Conservation (phyloP, 306 rosid species). For the Nissolia schottii region DNA sequence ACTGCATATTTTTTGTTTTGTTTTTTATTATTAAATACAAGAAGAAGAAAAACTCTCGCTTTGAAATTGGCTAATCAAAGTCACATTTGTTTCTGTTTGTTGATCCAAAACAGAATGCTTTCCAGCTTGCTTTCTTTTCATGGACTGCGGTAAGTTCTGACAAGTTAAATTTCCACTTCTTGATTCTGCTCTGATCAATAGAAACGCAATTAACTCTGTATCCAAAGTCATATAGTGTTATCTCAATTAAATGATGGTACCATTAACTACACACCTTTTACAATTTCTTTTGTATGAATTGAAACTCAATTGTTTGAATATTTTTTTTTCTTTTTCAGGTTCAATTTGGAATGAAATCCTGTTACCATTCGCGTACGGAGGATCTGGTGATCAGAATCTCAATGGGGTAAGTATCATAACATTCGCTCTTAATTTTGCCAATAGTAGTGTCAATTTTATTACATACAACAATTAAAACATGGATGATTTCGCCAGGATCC, state of each 20-base stretch:
- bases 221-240: not conserved
- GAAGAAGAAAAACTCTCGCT: not conserved
- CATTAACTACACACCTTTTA: not conserved
- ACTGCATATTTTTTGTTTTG: not conserved
- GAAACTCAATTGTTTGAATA: not conserved
- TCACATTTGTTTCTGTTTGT: not conserved
- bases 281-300: not conserved
- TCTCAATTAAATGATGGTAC: too few species aligned
- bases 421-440: not conserved
- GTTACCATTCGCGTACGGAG: conserved; percentile 42
- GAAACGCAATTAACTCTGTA: not conserved
- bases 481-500: conserved; percentile 31
- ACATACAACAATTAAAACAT: not conserved
- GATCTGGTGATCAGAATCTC: conserved; percentile 53
- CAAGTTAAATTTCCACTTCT: not conserved
- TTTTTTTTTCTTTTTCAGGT: conserved; percentile 24
- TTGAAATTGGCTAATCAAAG: not conserved
- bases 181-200: not conserved
- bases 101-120: conserved; percentile 63
- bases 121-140: conserved; percentile 77
- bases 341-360: conserved; percentile 51
- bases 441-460: not conserved
- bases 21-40: too few species aligned
- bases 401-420: conserved; percentile 50
- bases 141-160: conserved; percentile 65